Base-by-base conservation (phyloP, 2,329 filamentous ascomycete genomes). In the Aspergillus persii region DNA sequence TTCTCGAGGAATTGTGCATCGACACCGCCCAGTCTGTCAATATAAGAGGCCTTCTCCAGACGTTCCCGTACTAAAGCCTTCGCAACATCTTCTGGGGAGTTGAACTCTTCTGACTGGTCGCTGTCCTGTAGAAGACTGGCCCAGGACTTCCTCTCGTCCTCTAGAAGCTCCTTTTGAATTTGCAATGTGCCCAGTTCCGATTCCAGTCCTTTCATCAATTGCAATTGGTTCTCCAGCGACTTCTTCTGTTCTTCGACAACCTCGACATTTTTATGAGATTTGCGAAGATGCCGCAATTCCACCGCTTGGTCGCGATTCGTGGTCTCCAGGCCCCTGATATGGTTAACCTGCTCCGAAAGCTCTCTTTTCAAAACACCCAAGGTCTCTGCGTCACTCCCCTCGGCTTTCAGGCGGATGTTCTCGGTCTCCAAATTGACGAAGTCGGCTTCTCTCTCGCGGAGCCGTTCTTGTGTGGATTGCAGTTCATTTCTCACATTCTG, bases 221-320 rank as follows among this genome's bases (percentile, higher is more conserved):
- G 87, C 1, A 99, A 74, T 69, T 87, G 91, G 33, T 88, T 86
- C 73, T 95, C 89, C 26, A 99, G 78, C 0, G 87, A 86, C 62
- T 91, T 84, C 80, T 98, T 98, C 79, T 99, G 92, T 74, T 99
- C 95, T 72, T 99, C 92, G 0, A 98, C 90, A 2, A 99, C 85
- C 70, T 96, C 91, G 1, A 96, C 88, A n/a, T 90, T 91, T 76
- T 91, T 94, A 73, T 92, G 88, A 3, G 89, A 79, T 65, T 92
- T 90, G 12, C 92, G 88, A 41, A 96, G 83, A 66, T 92, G 89
- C 67, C 90, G 91, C 39, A 99, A 78, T 72, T 99, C 94, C 0
- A 83, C 76, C 12, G 86, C 80, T 70, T 96, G 91, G 53, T 96
- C 91, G 27, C 91, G 84, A 63, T 92, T 96, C 39, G 86, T 86